Percentiles rank a stretch among this genome's conserved stretches.
These are phyloP conservation scores for Taxillus chinensis DNA, from an alignment of 164 flowering plant species.

Conservation along the genomic window DNA sequence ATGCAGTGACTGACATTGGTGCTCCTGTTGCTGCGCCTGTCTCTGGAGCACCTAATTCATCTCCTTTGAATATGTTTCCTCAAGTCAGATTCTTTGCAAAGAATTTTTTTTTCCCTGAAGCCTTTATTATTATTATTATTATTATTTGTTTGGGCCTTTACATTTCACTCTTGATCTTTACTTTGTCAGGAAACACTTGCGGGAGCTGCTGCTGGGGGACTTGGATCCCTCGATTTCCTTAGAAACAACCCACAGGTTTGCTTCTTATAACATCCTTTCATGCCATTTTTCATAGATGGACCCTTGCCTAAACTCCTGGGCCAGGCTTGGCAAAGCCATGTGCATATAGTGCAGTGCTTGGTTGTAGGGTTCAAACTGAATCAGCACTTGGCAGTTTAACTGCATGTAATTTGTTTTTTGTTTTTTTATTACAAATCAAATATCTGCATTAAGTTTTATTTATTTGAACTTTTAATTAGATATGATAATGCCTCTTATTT, in stretches of 20 bases:
- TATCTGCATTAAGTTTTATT: too few species aligned
- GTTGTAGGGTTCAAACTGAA: too few species aligned
- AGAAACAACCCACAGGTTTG: slow-evolving; percentile 87
- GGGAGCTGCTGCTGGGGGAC: slow-evolving; percentile 42
- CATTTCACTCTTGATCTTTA: neutral
- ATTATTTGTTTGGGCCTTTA: too few species aligned
- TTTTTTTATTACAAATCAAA: too few species aligned
- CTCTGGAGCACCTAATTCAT: slow-evolving; percentile 75
- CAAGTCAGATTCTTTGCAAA: slow-evolving; percentile 38
- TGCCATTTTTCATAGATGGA: neutral
- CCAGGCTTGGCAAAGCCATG: neutral
- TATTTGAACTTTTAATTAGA: too few species aligned
- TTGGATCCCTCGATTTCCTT: slow-evolving; percentile 85
- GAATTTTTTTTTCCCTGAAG: too few species aligned
- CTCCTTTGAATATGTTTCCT: slow-evolving; percentile 92
- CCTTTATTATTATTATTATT: too few species aligned
- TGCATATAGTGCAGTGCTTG: too few species aligned
- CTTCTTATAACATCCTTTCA: slow-evolving; percentile 2
- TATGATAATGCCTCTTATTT: too few species aligned
- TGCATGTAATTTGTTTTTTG: too few species aligned
- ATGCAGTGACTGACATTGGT: slow-evolving; percentile 25
- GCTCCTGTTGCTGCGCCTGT: slow-evolving; percentile 32
- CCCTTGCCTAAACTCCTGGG: neutral
- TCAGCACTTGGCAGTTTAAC: too few species aligned
- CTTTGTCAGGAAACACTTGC: slow-evolving; percentile 47